Conservation (phyloP, 768 basidiomycete genomes). For the Serendipita sp. region DNA sequence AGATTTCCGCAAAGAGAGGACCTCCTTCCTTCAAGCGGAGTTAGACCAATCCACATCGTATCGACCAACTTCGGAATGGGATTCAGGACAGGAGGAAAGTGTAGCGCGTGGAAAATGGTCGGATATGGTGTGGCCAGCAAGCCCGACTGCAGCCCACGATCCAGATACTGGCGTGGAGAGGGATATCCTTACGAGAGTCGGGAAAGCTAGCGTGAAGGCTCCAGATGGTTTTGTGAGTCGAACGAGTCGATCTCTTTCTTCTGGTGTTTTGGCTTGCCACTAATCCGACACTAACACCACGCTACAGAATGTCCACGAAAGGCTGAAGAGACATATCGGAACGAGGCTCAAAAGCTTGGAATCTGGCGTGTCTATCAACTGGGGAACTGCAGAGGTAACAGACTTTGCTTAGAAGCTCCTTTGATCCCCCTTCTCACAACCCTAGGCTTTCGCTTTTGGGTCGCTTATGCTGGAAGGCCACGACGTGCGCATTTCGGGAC, state of each 20-base stretch:
- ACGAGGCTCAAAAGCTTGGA: conserved; percentile 54
- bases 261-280: background rate
- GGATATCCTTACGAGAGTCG: conserved; percentile 39
- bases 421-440: background rate
- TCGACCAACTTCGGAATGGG: conserved; percentile 18
- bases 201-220: conserved; percentile 46
- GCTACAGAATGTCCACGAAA: conserved; percentile 55
- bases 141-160: conserved; percentile 29
- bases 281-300: background rate
- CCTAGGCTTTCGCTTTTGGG: conserved; percentile 72
- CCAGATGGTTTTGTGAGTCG: conserved; percentile 47
- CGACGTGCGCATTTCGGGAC: conserved; percentile 80
- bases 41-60: conserved; percentile 35
- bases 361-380: conserved; percentile 59
- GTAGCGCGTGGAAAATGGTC: conserved; percentile 56
- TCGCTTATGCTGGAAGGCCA: conserved; percentile 66
- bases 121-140: conserved; percentile 43
- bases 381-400: conserved; percentile 73
- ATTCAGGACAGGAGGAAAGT: conserved; percentile 20
- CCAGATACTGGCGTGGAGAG: conserved; percentile 53
- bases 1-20: conserved; percentile 38
- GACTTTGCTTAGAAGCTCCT: background rate
- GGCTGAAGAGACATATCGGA: conserved; percentile 65
- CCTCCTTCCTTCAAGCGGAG: conserved; percentile 43
- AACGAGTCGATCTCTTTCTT: background rate